Percentiles rank a stretch among this genome's conserved stretches.
These are phyloP conservation scores for Colletotrichum eremochloae DNA, from an alignment of 2,329 filamentous ascomycete genomes.

Conservation along the genomic window DNA sequence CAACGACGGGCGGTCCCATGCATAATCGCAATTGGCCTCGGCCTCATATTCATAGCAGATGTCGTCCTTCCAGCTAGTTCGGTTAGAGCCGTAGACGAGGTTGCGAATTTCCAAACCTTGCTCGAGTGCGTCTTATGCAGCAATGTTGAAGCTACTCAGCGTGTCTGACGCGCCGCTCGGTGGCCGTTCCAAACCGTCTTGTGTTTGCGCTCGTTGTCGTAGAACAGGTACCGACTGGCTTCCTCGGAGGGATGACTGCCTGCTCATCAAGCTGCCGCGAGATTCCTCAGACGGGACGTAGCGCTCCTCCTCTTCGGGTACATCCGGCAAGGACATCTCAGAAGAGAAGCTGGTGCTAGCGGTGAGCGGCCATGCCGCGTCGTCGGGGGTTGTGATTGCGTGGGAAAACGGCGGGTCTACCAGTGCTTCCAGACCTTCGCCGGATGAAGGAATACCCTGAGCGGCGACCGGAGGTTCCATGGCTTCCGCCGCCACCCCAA, in stretches of 20 bases:
- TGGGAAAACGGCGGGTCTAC: conserved; percentile 52
- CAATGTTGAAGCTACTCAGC: conserved; percentile 59
- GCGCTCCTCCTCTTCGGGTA: conserved; percentile 74
- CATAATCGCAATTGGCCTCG: conserved; percentile 75
- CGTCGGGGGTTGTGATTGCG: conserved; percentile 58
- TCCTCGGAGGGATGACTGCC: conserved; percentile 64
- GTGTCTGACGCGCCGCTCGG: conserved; percentile 67
- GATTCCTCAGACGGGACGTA: conserved; percentile 54
- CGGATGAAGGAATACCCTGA: conserved; percentile 30
- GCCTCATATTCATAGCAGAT: conserved; percentile 78
- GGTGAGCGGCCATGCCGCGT: conserved; percentile 61
- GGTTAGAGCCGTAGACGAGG: too few relatives aligned
- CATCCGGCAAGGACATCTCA: conserved; percentile 66
- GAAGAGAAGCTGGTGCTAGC: conserved; percentile 52
- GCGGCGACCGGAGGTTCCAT: conserved; percentile 42
- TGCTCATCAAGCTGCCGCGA: conserved; percentile 61
- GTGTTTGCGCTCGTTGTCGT: conserved; percentile 56
- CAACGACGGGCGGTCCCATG: conserved; percentile 71
- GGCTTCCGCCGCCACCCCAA: conserved; percentile 47
- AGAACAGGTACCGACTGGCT: conserved; percentile 69
- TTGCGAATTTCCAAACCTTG: too few relatives aligned
- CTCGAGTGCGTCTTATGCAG: too few relatives aligned
- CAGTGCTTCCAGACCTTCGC: conserved; percentile 44
- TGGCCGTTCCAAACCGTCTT: conserved; percentile 48
- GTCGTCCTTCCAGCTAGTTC: conserved; percentile 80